phyloP scores from a whole-genome alignment of 345 rosid genomes.

The Erucastrum elatum region DNA sequence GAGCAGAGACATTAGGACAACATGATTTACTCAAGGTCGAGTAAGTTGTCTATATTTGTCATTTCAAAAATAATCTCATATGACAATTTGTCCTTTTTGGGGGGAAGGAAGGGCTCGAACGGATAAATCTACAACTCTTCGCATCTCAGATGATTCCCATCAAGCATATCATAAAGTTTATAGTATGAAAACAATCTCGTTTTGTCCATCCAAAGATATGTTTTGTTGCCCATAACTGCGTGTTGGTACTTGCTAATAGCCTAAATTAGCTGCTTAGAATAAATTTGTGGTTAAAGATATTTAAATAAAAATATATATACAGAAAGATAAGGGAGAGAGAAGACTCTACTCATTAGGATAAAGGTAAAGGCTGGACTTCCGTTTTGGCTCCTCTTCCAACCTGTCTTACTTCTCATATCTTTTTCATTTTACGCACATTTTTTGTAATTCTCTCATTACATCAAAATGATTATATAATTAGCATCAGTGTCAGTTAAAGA shows the following conservation, averaged over 20 bases:
- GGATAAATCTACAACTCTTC: neutral
- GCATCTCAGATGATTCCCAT: neutral
- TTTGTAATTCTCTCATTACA: neutral
- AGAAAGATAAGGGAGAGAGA: neutral
- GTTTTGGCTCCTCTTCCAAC: constrained; percentile 4
- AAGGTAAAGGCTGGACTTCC: constrained; percentile 4
- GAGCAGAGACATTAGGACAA: neutral
- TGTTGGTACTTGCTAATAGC: neutral
- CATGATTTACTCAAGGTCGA: neutral
- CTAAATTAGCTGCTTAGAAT: neutral
- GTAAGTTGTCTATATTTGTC: neutral
- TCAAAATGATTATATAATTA: neutral
- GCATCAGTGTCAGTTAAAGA: neutral
- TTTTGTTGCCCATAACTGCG: neutral
- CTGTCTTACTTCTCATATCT: neutral
- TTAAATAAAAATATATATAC: neutral
- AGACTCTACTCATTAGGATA: neutral
- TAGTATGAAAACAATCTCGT: neutral
- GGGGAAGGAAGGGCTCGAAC: neutral
- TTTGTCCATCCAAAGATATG: neutral
- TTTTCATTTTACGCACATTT: neutral
- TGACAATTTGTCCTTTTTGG: neutral
- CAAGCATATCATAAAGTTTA: neutral
- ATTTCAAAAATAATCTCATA: neutral
- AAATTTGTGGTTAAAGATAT: neutral